Conservation (phyloP, 2,329 filamentous ascomycete genomes). For the Apiospora pterosperma region DNA sequence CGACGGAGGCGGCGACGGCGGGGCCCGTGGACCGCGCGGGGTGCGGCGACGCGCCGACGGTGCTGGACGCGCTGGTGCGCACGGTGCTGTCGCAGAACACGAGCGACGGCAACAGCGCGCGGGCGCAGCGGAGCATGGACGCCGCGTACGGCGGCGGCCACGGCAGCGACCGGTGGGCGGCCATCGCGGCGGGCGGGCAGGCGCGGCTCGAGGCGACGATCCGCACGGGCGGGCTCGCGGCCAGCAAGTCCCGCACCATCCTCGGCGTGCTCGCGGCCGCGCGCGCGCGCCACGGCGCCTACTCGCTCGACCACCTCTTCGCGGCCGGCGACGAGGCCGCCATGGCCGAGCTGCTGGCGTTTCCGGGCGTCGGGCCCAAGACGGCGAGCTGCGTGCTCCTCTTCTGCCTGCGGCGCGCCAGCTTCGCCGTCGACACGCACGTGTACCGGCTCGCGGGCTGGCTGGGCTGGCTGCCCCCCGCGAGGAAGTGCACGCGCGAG, state of each 20-base stretch:
- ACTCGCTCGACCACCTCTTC: slow-evolving; percentile 49
- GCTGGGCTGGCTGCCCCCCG: slow-evolving; percentile 44
- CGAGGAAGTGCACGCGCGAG: slow-evolving; percentile 33
- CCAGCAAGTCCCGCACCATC: slow-evolving; percentile 71
- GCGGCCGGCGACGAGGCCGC: slow-evolving; percentile 39
- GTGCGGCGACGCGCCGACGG: slow-evolving; percentile 47
- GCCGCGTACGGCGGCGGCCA: slow-evolving; percentile 36
- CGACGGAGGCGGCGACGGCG: slow-evolving; percentile 43
- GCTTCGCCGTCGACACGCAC: slow-evolving; percentile 53
- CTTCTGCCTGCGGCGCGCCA: slow-evolving; percentile 44
- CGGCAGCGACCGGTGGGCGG: slow-evolving; percentile 38
- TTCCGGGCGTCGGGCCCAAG: slow-evolving; percentile 51
- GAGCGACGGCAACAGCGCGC: slow-evolving; percentile 52
- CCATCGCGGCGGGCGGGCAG: slow-evolving; percentile 36
- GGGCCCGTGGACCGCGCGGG: slow-evolving; percentile 64
- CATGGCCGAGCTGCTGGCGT: slow-evolving; percentile 47
- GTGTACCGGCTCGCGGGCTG: slow-evolving; percentile 47
- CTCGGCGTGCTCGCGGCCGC: slow-evolving; percentile 66
- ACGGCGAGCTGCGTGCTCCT: slow-evolving; percentile 51
- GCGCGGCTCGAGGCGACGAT: slow-evolving; percentile 55
- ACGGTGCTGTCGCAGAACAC: slow-evolving; percentile 53
- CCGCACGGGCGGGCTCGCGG: slow-evolving; percentile 66
- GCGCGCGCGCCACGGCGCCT: slow-evolving; percentile 37
- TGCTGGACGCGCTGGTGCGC: slow-evolving; percentile 49
- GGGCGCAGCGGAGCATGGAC: slow-evolving; percentile 52